Evolutionary conservation across 2,329 filamentous ascomycete genomes (phyloP).

Genomic region (Claviceps maximensis): DNA sequence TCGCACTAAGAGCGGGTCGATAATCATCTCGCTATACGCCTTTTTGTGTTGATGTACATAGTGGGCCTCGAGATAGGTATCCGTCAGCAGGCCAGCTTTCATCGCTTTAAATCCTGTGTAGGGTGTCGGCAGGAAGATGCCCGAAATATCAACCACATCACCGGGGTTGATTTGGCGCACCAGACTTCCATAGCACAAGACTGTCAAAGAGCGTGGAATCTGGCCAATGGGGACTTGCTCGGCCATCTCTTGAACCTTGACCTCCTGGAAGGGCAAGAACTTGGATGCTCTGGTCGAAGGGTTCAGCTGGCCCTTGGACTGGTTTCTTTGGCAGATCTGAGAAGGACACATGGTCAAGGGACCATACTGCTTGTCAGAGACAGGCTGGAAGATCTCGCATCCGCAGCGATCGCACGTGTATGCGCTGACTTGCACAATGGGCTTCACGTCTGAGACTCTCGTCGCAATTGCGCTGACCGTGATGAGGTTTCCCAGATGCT

Average conservation of each 20-base stretch:
- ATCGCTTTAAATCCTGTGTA: conserved; percentile 99
- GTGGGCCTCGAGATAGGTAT: conserved; percentile 94
- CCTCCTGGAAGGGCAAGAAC: conserved; percentile 92
- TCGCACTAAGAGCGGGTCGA: conserved; percentile 66
- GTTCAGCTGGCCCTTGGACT: conserved; percentile 85
- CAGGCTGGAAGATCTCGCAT: conserved; percentile 93
- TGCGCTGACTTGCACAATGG: conserved; percentile 90
- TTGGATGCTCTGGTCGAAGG: conserved; percentile 93
- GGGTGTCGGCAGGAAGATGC: conserved; percentile 91
- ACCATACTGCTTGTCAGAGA: conserved; percentile 80
- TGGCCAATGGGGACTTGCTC: conserved; percentile 97
- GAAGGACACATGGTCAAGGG: conserved; percentile 82
- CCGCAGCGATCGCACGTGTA: conserved; percentile 96
- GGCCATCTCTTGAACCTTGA: conserved; percentile 98
- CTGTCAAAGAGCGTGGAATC: conserved; percentile 80
- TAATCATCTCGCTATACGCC: conserved; percentile 81
- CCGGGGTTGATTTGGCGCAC: conserved; percentile 83
- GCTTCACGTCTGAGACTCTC: conserved; percentile 93
- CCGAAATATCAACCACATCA: conserved; percentile 85
- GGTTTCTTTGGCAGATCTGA: conserved; percentile 77
- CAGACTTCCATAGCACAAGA: conserved; percentile 78
- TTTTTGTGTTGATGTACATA: conserved; percentile 94
- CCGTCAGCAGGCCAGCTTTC: conserved; percentile 86
- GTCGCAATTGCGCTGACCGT: conserved; percentile 91
- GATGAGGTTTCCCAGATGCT: conserved; percentile 86